Percentiles rank a stretch among this genome's conserved stretches.
Evolutionary conservation across 192 early-diverging fungal genomes (phyloP).

Genomic region (Mortierella hygrophila): DNA sequence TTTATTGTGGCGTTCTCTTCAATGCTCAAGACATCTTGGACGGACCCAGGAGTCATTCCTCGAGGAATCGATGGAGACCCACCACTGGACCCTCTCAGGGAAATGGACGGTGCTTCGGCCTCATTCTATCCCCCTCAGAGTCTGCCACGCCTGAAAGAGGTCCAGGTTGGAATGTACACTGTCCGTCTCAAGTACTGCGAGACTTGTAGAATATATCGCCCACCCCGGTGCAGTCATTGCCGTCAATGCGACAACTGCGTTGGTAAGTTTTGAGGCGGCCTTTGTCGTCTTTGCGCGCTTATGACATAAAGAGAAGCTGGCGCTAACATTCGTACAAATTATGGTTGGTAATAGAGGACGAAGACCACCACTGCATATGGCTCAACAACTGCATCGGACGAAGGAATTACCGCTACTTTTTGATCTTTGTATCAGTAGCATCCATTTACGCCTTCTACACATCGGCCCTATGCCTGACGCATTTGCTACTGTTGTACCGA

Average conservation of each 20-base stretch:
- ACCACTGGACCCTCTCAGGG: constrained; percentile 64
- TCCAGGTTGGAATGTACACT: constrained; percentile 70
- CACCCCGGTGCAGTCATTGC: constrained; percentile 91
- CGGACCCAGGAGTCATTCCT: constrained; percentile 82
- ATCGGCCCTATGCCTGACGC: constrained; percentile 70
- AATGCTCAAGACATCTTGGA: constrained; percentile 83
- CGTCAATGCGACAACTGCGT: constrained; percentile 92
- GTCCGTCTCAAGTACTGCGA: constrained; percentile 91
- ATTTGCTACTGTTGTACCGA: constrained; percentile 61
- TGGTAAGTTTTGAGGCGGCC: constrained; percentile 52
- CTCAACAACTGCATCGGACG: constrained; percentile 93
- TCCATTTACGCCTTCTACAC: constrained; percentile 73
- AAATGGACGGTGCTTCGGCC: constrained; percentile 54
- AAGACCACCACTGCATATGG: constrained; percentile 96
- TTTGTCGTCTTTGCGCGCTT: not conserved
- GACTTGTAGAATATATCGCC: constrained; percentile 90
- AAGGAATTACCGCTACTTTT: constrained; percentile 86
- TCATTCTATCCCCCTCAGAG: constrained; percentile 53
- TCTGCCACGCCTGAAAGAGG: constrained; percentile 63
- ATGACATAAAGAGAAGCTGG: not conserved
- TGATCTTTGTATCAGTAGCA: constrained; percentile 77
- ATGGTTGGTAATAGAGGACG: constrained; percentile 66
- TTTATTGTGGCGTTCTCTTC: constrained; percentile 70
- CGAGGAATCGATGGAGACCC: constrained; percentile 74
- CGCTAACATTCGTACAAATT: not conserved